Base-by-base conservation (phyloP, 164 flowering plant species). In the Litsea cubeba region DNA sequence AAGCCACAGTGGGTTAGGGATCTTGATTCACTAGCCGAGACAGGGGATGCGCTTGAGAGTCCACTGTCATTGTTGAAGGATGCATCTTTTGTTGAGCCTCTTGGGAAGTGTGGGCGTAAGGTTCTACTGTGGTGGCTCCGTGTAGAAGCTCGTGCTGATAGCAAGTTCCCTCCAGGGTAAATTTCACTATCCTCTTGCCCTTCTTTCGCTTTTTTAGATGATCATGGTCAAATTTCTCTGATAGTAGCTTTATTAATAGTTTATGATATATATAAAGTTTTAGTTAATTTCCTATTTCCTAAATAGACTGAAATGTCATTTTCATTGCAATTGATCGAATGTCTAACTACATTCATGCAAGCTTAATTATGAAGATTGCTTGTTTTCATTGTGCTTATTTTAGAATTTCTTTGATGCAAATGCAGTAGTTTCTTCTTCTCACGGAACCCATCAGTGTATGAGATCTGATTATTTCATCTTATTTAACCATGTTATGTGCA, bases 71-170 rank as follows among this genome's bases (percentile, higher is more conserved):
- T 95, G 79, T 69, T 95, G 75, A 90, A 86, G 83, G 91, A 93
- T 50, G 60, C 86, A 58, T 88, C 98, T 20, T 79, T 85, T 64
- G 95, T 95, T 67, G 97, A 95, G 80, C 97, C 99, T 69, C 93
- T 95, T 40, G 98, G 99, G 32, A 84, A 85, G 72, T 95, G 98
- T 76, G 99, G 99, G 24, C 88, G 95, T 64, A 91, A 93, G 81
- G 87, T 95, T 81, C 15, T 95, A 88, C 82, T 93, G 7, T 95
- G 99, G 99, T 95, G 99, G 99, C 90, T 95, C 15, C 96, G 99
- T 30, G 97, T 89, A 75, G 99, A 95, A 83, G 99, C 99, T 65
- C 94, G 97, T 46, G 75, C 90, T 12, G 98, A 95, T 76, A 92
- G 99, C 91, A 95, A 90, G 77, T 95, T 93, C 69, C 98, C 99